phyloP scores from a whole-genome alignment of 2,329 filamentous ascomycete species.

The Knufia petricola region DNA sequence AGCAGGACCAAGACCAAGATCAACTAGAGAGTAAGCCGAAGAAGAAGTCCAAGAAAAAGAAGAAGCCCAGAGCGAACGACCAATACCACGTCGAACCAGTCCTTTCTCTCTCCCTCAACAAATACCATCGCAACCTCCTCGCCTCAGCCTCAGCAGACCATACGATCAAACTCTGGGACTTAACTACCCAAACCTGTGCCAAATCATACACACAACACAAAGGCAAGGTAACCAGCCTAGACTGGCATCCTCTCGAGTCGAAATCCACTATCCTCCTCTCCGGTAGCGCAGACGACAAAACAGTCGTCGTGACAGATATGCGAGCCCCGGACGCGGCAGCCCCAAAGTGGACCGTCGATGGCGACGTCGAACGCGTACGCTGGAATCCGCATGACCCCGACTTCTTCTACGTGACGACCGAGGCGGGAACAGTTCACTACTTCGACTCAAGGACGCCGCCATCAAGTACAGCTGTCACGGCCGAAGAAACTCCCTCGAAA shows the following conservation, averaged over 20 bases:
- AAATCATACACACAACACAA: conserved; percentile 95
- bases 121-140: conserved; percentile 85
- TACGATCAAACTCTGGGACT: conserved; percentile 95
- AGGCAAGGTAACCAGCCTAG: conserved; percentile 81
- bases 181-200: conserved; percentile 83
- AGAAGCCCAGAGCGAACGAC: conserved; percentile 81
- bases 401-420: conserved; percentile 91
- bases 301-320: conserved; percentile 92
- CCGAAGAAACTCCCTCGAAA: conserved; percentile 60
- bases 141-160: conserved; percentile 93
- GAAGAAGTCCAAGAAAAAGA: conserved; percentile 68
- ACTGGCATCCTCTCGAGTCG: conserved; percentile 69
- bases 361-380: conserved; percentile 81
- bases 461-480: conserved; percentile 41
- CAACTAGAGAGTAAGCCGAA: conserved; percentile 14
- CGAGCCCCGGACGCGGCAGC: conserved; percentile 73
- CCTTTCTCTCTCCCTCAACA: conserved; percentile 81
- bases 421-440: conserved; percentile 83
- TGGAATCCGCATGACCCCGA: conserved; percentile 93
- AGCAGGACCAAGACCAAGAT: conserved; percentile 35
- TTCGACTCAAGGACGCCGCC: conserved; percentile 76
- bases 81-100: conserved; percentile 91
- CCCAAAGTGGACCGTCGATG: conserved; percentile 85
- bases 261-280: conserved; percentile 83
- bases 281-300: conserved; percentile 81